A percentile compares a stretch with the other conserved stretches of the same genome.
These are phyloP conservation scores for Pseudonitzschia delicatissima DNA, from an alignment of 108 stramenopile genomes.

Conservation along the genomic window DNA sequence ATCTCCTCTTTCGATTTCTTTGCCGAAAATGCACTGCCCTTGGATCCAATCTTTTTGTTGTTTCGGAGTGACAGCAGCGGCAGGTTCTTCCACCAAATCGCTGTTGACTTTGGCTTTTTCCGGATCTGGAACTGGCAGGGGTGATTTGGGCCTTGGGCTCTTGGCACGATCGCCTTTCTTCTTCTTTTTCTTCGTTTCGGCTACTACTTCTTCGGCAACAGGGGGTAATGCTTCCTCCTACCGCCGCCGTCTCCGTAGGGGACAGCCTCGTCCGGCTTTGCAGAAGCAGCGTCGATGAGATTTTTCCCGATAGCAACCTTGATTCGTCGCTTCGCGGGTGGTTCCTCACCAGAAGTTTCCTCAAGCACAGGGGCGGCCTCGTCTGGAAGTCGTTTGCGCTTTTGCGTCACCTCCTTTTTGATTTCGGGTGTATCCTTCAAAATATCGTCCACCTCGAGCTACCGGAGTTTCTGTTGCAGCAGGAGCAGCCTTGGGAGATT, in stretches of 20 bases:
- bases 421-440: not conserved
- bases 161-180: slow-evolving; percentile 7
- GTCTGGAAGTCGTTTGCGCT: not conserved
- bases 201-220: not conserved
- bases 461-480: no score
- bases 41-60: not conserved
- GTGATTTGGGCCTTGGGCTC: slow-evolving; percentile 9
- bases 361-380: not conserved
- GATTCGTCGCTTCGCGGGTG: not conserved
- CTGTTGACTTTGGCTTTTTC: not conserved
- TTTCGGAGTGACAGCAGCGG: not conserved
- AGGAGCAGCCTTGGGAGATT: not conserved
- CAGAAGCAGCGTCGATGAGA: not conserved
- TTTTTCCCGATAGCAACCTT: not conserved
- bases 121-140: no score
- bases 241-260: not conserved
- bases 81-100: not conserved
- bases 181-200: slow-evolving; percentile 10
- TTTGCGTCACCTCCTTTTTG: not conserved
- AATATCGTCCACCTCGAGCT: not conserved
- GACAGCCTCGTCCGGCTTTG: not conserved
- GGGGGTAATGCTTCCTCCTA: not conserved
- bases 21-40: not conserved
- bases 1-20: slow-evolving; percentile 5
- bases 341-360: not conserved